Base-by-base conservation (phyloP, 208 protist genomes). In the Polymyxa betae region DNA sequence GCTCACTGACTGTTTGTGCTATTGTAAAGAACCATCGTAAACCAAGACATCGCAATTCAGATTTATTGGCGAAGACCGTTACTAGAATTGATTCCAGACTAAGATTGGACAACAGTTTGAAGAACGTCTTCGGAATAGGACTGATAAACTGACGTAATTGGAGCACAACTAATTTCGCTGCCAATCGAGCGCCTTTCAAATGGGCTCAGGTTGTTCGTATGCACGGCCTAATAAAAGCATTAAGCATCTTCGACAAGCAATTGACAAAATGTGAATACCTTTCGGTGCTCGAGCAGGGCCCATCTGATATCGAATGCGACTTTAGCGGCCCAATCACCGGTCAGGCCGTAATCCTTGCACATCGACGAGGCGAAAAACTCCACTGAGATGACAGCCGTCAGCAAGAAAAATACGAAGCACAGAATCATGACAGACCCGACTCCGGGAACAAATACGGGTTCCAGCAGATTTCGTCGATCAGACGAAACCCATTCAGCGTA, bases 301-400 rank as follows among this genome's bases (percentile, higher is more conserved):
- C 72, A 82, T 82, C 72, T 82, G n/a, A 82, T 82, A 16, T 82
- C 72, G 72, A 82, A 82, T 35, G 72, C 72, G 35, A 82, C n/a
- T 43, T 82, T 82, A 43, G 72, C 5, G 40, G 72, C 72, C 72
- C 72, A 82, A 45, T 82, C 72, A 20, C 72, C 72, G 16, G 35
- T 43, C 35, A 82, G n/a, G 5, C 72, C 72, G 12, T 38, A 35
- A n/a, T 82, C 72, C 16, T 5, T 82, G n/a, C 72, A 82, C 72
- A 82, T 82, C n/a, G 72, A 40, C 40, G n/a, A 35, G 5, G 72
- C n/a, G 35, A 82, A 82, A 5, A 45, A 35, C n/a, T 82, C 72
- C 5, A 82, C 72, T 82, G n/a, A 20, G 10, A 35, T n/a, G n/a
- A n/a, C n/a, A n/a, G n/a, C n/a, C n/a, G n/a, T n/a, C n/a, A n/a